Conservation (phyloP, 345 rosid genomes). For the Toxicodendron radicans region DNA sequence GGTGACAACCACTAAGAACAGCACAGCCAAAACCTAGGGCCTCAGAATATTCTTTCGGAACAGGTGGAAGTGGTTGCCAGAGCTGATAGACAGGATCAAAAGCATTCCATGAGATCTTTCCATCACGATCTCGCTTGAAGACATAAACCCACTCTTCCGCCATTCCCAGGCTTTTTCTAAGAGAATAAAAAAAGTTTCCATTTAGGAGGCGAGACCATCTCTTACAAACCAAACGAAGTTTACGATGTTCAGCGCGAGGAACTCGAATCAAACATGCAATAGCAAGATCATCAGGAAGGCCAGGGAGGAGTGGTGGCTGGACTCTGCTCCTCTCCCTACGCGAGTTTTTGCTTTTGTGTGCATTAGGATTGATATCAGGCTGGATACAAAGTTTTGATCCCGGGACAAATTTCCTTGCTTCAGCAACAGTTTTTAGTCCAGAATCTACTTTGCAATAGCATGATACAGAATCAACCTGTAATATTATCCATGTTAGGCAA, state of each 20-base stretch:
- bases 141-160: conserved; percentile 98
- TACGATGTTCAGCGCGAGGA: conserved; percentile 83
- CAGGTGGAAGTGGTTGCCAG: conserved; percentile 96
- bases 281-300: conserved; percentile 96
- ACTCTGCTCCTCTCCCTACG: conserved; percentile 75
- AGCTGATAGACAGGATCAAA: conserved; percentile 80
- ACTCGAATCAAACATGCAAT: conserved; percentile 91
- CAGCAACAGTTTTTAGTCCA: conserved; percentile 85
- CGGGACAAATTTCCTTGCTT: conserved; percentile 92
- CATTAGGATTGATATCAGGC: conserved; percentile 94
- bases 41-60: conserved; percentile 87
- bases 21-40: conserved; percentile 98
- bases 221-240: conserved; percentile 83
- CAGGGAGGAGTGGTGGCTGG: conserved; percentile 87
- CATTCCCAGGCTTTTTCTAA: conserved; percentile 74
- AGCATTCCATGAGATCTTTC: conserved; percentile 90
- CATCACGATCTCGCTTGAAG: conserved; percentile 85
- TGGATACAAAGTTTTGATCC: conserved; percentile 93
- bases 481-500: conserved; percentile 16
- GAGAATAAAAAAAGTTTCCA: conserved; percentile 76
- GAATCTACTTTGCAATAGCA: conserved; percentile 95
- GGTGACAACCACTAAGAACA: conserved; percentile 85
- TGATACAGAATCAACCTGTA: conserved; percentile 95
- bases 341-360: conserved; percentile 68
- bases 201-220: conserved; percentile 79